Evolutionary conservation across 176 grass and related monocot genomes (phyloP).

Genomic region (Olyra latifolia): DNA sequence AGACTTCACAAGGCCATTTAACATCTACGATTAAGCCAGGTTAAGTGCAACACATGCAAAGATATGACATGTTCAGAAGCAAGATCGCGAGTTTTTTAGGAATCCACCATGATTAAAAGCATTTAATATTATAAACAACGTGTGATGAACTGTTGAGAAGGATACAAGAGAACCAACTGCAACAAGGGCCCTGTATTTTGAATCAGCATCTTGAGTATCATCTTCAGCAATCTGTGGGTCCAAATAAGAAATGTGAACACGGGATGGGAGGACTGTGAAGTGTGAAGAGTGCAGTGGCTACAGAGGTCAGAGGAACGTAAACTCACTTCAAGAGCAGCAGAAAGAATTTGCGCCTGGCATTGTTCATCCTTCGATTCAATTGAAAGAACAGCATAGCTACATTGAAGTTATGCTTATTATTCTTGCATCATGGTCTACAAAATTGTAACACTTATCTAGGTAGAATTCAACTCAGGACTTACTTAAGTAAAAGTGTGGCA

Average conservation of each 20-base stretch:
- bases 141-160: conserved; percentile 44
- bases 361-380: conserved; percentile 89
- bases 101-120: background rate
- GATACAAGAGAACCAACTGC: conserved; percentile 92
- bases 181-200: conserved; percentile 80
- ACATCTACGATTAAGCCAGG: conserved; percentile 60
- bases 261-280: background rate
- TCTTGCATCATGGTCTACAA: background rate
- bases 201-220: conserved; percentile 71
- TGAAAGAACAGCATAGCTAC: conserved; percentile 70
- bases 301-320: background rate
- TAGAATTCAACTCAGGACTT: conserved; percentile 36
- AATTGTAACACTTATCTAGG: background rate
- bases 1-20: conserved; percentile 75
- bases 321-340: conserved; percentile 77
- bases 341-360: conserved; percentile 86
- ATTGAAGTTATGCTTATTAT: background rate
- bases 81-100: background rate
- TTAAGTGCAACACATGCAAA: conserved; percentile 47
- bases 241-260: conserved; percentile 42
- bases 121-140: background rate
- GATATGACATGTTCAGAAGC: background rate
- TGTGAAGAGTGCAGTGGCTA: background rate
- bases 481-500: conserved; percentile 91
- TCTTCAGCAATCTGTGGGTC: conserved; percentile 85